Base-by-base conservation (phyloP, 176 grass and related monocot genomes). In the Raddia distichophylla region DNA sequence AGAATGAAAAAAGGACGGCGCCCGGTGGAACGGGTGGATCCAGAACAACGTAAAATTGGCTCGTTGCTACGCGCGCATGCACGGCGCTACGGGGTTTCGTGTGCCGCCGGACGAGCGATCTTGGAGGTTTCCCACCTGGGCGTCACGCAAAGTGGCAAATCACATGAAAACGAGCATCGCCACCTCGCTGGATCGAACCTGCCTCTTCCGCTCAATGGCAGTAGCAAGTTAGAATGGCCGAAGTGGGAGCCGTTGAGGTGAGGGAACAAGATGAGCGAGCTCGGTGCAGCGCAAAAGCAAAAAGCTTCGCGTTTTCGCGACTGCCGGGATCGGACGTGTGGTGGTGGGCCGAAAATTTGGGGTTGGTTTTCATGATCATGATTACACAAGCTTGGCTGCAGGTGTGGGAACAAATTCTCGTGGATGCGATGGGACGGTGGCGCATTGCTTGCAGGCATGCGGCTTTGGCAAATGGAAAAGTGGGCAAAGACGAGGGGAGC, bases 301-400 rank as follows among this genome's bases (percentile, higher is more conserved):
- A 27, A 27, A 27, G 27, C 27, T 27, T 27, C 27, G 27, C 27
- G 27, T 27, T 27, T 27, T 27, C 27, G 27, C 27, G 27, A 27
- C 27, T 0, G 27, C 27, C 27, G 37, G 3, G 37, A 1, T 40
- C 37, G 37, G 37, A 40, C 37, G 37, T 40, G 37, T 40, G 37
- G 55, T 33, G 71, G 50, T 46, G 71, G 81, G 57, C 81, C 71
- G 66, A 47, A 57, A 20, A 40, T 40, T 40, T 40, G 14, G 34
- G 9, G 1, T 9, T 54, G 47, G 72, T 56, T 27, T 13, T 45
- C 70, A 66, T 83, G 35, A 75, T 45, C 70, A 66, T 83, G 35
- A 75, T 67, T 64, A 5, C 18, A 7, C 27, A 32, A 47, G 19
- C 16, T 60, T 17, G 22, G 75, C n/a, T 13, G 59, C 27, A 27